Percentiles rank a stretch among this genome's conserved stretches.
Conservation (phyloP, 2,329 filamentous ascomycete genomes). For the Calonectria montana region DNA sequence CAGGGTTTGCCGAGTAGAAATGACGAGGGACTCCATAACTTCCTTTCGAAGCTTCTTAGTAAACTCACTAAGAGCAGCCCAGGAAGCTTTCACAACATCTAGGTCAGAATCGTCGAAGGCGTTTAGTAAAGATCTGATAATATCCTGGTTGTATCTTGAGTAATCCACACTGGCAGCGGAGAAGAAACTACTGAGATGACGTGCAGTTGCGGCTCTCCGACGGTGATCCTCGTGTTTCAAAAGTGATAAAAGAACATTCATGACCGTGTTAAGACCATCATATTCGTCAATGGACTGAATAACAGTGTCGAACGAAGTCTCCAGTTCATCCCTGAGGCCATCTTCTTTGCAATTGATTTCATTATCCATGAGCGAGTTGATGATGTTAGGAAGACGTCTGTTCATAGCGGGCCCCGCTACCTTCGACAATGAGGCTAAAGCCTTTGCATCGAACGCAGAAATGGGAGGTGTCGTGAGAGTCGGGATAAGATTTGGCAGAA, state of each 20-base stretch:
- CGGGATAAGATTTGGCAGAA: conserved; percentile 94
- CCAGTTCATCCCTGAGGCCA: conserved; percentile 77
- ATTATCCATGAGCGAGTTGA: conserved; percentile 95
- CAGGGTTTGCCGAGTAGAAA: conserved; percentile 86
- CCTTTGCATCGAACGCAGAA: conserved; percentile 93
- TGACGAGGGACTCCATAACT: conserved; percentile 94
- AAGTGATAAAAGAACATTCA: conserved; percentile 90
- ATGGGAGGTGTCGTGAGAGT: conserved; percentile 92
- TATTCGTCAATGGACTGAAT: conserved; percentile 94
- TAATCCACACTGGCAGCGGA: conserved; percentile 84
- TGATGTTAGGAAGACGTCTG: conserved; percentile 85
- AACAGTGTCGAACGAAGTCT: conserved; percentile 87
- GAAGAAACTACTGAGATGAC: conserved; percentile 90
- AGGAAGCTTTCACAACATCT: conserved; percentile 89
- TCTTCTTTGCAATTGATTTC: conserved; percentile 83
- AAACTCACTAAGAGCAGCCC: conserved; percentile 86
- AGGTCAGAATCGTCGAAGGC: conserved; percentile 90
- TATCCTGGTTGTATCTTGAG: conserved; percentile 94
- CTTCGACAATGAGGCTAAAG: conserved; percentile 90
- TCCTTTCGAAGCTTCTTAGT: conserved; percentile 94
- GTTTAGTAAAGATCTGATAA: conserved; percentile 89
- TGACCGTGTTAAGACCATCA: conserved; percentile 93
- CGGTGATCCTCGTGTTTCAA: conserved; percentile 94
- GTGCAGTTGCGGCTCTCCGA: conserved; percentile 80
- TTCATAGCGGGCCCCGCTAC: conserved; percentile 94